Base-by-base conservation (phyloP, 805 yeast species). In the Sungouiozyma ichnusensis region DNA sequence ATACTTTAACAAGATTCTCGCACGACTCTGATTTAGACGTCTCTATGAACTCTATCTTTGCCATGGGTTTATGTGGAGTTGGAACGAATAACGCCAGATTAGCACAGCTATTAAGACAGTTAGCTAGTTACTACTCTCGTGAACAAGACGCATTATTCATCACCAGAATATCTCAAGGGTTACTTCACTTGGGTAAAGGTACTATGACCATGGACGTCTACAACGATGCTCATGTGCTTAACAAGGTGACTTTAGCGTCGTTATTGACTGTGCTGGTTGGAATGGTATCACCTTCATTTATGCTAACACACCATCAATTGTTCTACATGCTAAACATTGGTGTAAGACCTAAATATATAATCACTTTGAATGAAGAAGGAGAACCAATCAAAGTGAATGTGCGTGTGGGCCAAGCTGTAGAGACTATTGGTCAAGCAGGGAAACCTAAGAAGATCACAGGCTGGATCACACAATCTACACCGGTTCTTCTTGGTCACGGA, bases 381-480 rank as follows among this genome's bases (percentile, higher is more conserved):
- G 78, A 87, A 52, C 96, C 96, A 32, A 67, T 92, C 48, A 90
- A 90, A 69, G 97, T 92, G 8, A 90, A 86, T 51, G 98, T 92
- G 8, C 77, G 99, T 59, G 97, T 92, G 24, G 99, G 99, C 48
- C 97, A 90, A 67, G 97, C 98, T 5, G 97, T 92, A 20, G 98
- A 92, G 61, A 86, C 88, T 33, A 97, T 92, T 48, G 99, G 98
- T 29, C 97, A 90, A 64, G 99, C 97, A 0, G 99, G 99, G 68
- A 86, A 85, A 54, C 99, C 98, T 38, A 92, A 92, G 71, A 88
- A 97, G 11, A 92, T 92, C 38, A 92, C 99, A 3, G 99, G 99
- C 32, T 92, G 98, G 98, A 97, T 92, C 16, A 92, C 99, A 1
- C 98, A 92, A 58, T 84, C 92, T 4, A 92, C 99, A 0, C 99